Evolutionary conservation across 2,329 filamentous ascomycete species (phyloP).

Genomic region (Colletotrichum musae): DNA sequence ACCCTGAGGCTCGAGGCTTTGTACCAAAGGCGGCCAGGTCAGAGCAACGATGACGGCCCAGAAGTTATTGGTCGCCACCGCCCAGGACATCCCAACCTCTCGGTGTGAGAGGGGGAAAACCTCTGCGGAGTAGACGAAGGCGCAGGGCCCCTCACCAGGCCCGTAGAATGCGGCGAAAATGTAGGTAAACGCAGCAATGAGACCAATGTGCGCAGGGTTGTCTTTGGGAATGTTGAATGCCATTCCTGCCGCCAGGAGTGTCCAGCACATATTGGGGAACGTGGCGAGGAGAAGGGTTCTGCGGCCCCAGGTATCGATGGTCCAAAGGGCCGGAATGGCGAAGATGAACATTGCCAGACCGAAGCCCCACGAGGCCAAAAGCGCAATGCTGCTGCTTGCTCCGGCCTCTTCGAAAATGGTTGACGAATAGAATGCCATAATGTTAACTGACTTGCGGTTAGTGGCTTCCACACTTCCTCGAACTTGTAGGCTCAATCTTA

Average conservation of each 20-base stretch:
- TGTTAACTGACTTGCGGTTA: conserved; percentile 53
- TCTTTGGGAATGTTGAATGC: conserved; percentile 52
- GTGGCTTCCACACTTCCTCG: neutral
- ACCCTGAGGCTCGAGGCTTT: conserved; percentile 50
- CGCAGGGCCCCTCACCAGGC: conserved; percentile 71
- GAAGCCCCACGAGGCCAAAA: conserved; percentile 68
- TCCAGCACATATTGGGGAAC: conserved; percentile 77
- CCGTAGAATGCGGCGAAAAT: conserved; percentile 78
- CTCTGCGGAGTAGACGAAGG: conserved; percentile 74
- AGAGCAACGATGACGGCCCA: conserved; percentile 66
- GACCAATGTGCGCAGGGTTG: conserved; percentile 61
- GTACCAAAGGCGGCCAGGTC: conserved; percentile 66
- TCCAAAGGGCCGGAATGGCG: conserved; percentile 75
- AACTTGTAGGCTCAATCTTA: conserved; percentile 39
- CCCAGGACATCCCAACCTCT: conserved; percentile 75
- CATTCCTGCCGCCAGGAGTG: conserved; percentile 61
- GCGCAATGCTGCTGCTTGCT: conserved; percentile 52
- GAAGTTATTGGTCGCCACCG: conserved; percentile 72
- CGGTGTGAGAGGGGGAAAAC: conserved; percentile 75
- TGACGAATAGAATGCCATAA: conserved; percentile 65
- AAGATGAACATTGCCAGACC: conserved; percentile 72
- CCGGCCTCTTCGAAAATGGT: conserved; percentile 63
- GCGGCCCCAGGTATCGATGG: conserved; percentile 77
- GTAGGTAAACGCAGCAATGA: conserved; percentile 74
- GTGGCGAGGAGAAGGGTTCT: conserved; percentile 74